These are phyloP conservation scores for Penicillium hordei DNA, from an alignment of 2,329 filamentous ascomycete genomes.

Conservation along the genomic window DNA sequence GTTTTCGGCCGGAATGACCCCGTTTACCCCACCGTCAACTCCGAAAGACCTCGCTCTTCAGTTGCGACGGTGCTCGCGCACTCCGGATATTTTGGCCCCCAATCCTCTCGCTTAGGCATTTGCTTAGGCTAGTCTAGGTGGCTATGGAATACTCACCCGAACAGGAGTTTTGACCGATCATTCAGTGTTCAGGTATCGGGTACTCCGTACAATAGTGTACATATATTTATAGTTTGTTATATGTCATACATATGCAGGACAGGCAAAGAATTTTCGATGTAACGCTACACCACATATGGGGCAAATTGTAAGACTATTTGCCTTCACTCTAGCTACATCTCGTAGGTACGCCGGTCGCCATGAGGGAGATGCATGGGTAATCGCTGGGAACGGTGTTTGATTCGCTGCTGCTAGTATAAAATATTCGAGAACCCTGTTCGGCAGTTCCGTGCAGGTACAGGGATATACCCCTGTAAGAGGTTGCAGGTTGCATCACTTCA, in stretches of 20 bases:
- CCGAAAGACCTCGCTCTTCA: neutral
- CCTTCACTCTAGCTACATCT: neutral
- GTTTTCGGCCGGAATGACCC: neutral
- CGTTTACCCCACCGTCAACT: neutral
- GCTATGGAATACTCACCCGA: neutral
- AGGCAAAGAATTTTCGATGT: neutral
- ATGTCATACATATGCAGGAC: neutral
- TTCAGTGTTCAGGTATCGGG: too few species aligned
- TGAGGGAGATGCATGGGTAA: neutral
- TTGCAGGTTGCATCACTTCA: neutral
- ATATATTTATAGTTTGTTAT: neutral
- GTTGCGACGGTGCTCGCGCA: neutral
- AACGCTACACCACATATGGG: neutral
- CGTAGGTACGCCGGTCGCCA: neutral
- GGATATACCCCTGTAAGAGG: neutral
- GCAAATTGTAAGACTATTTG: neutral
- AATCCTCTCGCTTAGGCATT: neutral
- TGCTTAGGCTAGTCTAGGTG: neutral
- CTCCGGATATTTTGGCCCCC: neutral
- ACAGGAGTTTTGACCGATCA: neutral
- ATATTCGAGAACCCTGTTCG: neutral
- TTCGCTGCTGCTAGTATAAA: neutral
- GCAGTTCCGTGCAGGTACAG: neutral
- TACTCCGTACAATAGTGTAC: neutral
- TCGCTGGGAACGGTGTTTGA: neutral